A percentile compares a stretch with the other conserved stretches of the same genome.
Evolutionary conservation across 2,329 filamentous ascomycete species (phyloP).

Genomic region (Huntiella abstrusa): DNA sequence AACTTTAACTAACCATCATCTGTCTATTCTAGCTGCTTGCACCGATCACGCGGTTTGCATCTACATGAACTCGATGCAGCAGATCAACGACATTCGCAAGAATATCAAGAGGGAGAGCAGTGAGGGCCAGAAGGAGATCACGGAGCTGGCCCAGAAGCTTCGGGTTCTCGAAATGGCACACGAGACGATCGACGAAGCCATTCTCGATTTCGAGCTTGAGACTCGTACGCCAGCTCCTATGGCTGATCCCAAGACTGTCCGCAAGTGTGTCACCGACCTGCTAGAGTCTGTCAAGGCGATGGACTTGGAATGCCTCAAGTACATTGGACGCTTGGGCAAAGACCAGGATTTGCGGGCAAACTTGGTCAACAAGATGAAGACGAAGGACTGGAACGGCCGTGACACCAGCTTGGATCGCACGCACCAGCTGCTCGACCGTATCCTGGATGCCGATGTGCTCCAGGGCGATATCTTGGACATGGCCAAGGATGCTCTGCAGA

Average conservation of each 20-base stretch:
- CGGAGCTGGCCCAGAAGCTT: slow-evolving; percentile 6
- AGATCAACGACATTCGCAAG: slow-evolving; percentile 4
- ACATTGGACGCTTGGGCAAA: slow-evolving; percentile 6
- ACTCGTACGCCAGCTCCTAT: neutral
- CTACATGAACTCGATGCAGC: slow-evolving; percentile 22
- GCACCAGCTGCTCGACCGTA: slow-evolving; percentile 5
- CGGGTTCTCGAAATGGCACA: slow-evolving; percentile 7
- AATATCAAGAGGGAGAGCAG: slow-evolving; percentile 4
- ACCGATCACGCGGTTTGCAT: slow-evolving; percentile 14
- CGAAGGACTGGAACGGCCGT: slow-evolving; percentile 4
- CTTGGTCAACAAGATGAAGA: slow-evolving; percentile 7
- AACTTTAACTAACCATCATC: neutral
- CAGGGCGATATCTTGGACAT: slow-evolving; percentile 5
- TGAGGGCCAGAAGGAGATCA: slow-evolving; percentile 1
- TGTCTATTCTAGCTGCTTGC: slow-evolving; percentile 2
- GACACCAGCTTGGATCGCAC: slow-evolving; percentile 7
- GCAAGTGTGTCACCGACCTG: slow-evolving; percentile 3
- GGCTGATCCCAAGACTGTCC: neutral
- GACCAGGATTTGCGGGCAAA: slow-evolving; percentile 4
- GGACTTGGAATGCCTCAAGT: neutral
- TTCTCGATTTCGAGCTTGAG: slow-evolving; percentile 2
- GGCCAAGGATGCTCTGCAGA: slow-evolving; percentile 2
- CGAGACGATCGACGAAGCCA: slow-evolving; percentile 3
- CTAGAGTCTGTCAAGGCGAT: slow-evolving; percentile 3
- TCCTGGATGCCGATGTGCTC: slow-evolving; percentile 4